A percentile compares a stretch with the other conserved stretches of the same genome.
Conservation (phyloP, 495 filamentous ascomycete genomes). For the Daldinia loculata region DNA sequence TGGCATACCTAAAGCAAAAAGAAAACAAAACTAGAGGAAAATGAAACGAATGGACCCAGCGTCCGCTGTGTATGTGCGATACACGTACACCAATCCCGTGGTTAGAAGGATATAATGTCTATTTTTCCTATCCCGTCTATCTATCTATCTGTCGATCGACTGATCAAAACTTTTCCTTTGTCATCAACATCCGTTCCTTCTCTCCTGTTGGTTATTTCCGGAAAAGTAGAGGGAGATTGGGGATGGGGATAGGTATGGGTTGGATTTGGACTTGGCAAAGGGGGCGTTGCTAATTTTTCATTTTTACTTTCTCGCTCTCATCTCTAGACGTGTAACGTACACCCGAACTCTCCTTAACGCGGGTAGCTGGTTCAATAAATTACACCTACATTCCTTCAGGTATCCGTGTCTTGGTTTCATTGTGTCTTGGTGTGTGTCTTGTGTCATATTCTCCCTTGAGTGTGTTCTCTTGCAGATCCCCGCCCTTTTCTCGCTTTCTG, state of each 20-base stretch:
- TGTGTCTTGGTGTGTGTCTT: background rate
- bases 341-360: background rate
- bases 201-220: constrained; percentile 24
- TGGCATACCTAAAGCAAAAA: background rate
- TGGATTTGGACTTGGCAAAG: constrained; percentile 2
- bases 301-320: background rate
- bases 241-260: background rate
- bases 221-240: background rate
- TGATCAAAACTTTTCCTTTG: constrained; percentile 6
- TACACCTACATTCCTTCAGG: background rate
- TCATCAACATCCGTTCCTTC: background rate
- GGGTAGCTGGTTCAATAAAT: background rate
- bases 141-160: background rate
- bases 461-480: background rate
- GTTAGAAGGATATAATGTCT: constrained; percentile 1
- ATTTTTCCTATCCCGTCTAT: background rate
- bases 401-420: too few species aligned
- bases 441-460: background rate
- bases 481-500: background rate
- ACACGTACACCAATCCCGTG: background rate
- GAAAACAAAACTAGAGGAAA: background rate
- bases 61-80: background rate
- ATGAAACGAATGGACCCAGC: background rate
- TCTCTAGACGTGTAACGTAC: constrained; percentile 2
- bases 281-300: background rate